Base-by-base conservation (phyloP, 2,329 filamentous ascomycete species). In the Thermomyces lanuginosus region DNA sequence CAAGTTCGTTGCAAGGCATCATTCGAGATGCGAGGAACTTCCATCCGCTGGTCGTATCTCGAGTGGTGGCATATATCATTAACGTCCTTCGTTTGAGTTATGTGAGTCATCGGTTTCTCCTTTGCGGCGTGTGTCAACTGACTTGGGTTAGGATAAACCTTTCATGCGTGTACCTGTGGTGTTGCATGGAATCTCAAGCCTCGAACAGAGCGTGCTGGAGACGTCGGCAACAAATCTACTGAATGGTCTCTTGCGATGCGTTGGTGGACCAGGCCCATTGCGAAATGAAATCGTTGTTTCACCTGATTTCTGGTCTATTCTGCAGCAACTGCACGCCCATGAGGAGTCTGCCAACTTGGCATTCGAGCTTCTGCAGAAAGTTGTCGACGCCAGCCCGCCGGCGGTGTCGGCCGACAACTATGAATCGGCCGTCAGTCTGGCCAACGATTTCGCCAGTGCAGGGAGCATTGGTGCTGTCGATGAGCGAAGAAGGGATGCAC, bases 391-490 rank as follows among this genome's bases (percentile, higher is more conserved):
- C 3, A 65, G 70, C n/a, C 76, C 76, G 10, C 74, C 79, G 8
- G 78, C 84, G 4, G 79, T 98, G 26, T 86, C 83, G 33, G 81
- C 84, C 13, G 89, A 95, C 46, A 98, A 98, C 41, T 98, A 95
- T 43, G 83, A 93, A 46, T 75, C 81, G 12, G 78, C 80, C 3
- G 75, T 98, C 29, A 64, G 68, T 16, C 61, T 98, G 12, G 66
- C 93, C 13, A 91, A 91, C 41, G 78, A 86, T 34, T 95, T 95
- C 52, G 82, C 89, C 3, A 78, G 76, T 5, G 76, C 79, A 15
- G 84, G 77, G 23, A 79, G 75, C 39, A 61, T 84, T 6, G 76
- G 75, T 5, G 72, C 76, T 6, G 54, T 66, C 3, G 62, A 72
- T 18, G 77, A 91, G 48, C 76, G 81, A 38, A 67, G 72, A 37